Evolutionary conservation across 495 filamentous ascomycete genomes (phyloP).

Genomic region (Tetracladium setigerum): DNA sequence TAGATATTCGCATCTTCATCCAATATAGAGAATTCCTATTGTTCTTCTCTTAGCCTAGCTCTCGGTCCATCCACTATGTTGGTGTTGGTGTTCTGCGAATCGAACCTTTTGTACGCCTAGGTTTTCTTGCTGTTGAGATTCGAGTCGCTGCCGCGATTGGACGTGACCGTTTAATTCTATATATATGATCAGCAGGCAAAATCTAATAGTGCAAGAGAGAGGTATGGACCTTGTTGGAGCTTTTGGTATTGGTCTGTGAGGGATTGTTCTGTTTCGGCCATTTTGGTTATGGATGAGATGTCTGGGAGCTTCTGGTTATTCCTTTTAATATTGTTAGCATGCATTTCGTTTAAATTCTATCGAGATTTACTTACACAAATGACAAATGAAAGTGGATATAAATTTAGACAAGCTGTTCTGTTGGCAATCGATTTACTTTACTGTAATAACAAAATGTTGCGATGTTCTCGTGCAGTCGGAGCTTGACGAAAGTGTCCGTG

Average conservation of each 20-base stretch:
- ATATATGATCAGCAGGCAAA: not conserved
- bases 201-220: not conserved
- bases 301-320: not conserved
- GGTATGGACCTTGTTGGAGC: conserved; percentile 64
- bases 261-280: conserved; percentile 44
- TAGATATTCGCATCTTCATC: conserved; percentile 81
- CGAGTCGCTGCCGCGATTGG: conserved; percentile 81
- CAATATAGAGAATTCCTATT: conserved; percentile 75
- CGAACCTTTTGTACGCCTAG: conserved; percentile 71
- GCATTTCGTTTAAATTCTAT: too few relatives aligned
- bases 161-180: conserved; percentile 74
- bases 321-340: too few relatives aligned
- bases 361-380: too few relatives aligned
- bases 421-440: too few relatives aligned
- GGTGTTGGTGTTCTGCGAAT: not conserved
- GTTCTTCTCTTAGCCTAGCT: conserved; percentile 13
- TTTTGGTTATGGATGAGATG: conserved; percentile 16
- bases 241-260: conserved; percentile 84
- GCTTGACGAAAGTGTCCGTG: too few relatives aligned
- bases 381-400: too few relatives aligned
- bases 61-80: not conserved
- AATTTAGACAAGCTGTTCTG: too few relatives aligned
- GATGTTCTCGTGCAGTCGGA: too few relatives aligned
- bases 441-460: too few relatives aligned
- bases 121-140: conserved; percentile 92